Evolutionary conservation across 2,329 filamentous ascomycete species (phyloP).

Genomic region (Hypoxylon sp.): DNA sequence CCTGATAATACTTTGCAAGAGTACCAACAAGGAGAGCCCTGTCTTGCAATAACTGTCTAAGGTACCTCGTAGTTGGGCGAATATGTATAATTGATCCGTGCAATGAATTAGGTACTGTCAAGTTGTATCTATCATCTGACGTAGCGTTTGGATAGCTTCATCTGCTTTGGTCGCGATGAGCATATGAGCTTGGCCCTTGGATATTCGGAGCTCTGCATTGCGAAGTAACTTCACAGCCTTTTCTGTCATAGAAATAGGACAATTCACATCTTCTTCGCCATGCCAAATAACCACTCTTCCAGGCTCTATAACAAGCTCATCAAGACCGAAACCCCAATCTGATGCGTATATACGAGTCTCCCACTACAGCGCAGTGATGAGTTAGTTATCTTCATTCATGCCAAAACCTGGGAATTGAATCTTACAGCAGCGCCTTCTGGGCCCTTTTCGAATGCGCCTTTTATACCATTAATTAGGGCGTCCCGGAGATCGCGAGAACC

Average conservation of each 20-base stretch:
- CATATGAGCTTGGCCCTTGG: slow-evolving; percentile 41
- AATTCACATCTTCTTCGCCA: slow-evolving; percentile 46
- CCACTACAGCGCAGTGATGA: slow-evolving; percentile 13
- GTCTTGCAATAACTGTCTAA: too few relatives aligned
- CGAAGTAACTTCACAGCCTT: slow-evolving; percentile 43
- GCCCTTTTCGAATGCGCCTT: slow-evolving; percentile 15
- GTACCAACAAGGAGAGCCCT: too few relatives aligned
- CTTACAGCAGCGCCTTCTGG: slow-evolving; percentile 21
- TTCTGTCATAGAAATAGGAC: slow-evolving; percentile 45
- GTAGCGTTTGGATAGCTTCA: slow-evolving; percentile 39
- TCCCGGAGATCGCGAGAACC: slow-evolving; percentile 2
- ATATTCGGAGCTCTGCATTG: slow-evolving; percentile 40
- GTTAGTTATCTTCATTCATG: slow-evolving; percentile 1
- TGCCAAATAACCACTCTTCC: slow-evolving; percentile 46
- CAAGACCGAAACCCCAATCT: slow-evolving; percentile 48
- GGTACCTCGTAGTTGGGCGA: neutral
- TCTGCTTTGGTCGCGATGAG: slow-evolving; percentile 37
- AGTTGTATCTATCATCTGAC: slow-evolving; percentile 41
- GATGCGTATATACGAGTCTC: slow-evolving; percentile 24
- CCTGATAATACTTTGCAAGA: too few relatives aligned
- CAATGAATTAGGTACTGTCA: neutral
- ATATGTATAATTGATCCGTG: neutral
- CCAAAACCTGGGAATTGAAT: neutral
- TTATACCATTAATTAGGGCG: slow-evolving; percentile 1
- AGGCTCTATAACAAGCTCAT: slow-evolving; percentile 37